phyloP scores from a whole-genome alignment of 441 rosid genomes.

The Eutrema salsugineum region DNA sequence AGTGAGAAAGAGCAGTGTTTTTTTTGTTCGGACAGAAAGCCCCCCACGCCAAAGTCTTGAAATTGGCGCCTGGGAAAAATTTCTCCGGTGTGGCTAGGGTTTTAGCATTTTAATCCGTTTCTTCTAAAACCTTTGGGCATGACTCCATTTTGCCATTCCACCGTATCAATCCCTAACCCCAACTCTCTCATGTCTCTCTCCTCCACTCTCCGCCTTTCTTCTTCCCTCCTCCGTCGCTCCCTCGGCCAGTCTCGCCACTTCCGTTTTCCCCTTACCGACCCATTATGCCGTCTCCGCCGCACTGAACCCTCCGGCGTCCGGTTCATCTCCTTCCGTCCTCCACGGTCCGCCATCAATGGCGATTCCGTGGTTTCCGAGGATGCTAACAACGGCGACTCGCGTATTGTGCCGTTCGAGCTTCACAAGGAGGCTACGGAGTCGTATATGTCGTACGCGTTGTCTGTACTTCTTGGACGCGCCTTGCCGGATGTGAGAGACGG shows the following conservation, averaged over 20 bases:
- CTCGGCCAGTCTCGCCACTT: slow-evolving; percentile 20
- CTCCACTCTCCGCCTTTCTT: slow-evolving; percentile 62
- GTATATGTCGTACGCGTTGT: slow-evolving; percentile 87
- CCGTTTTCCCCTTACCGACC: slow-evolving; percentile 19
- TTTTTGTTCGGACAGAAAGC: slow-evolving; percentile 17
- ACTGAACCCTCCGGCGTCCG: slow-evolving; percentile 30
- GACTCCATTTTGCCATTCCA: slow-evolving; percentile 29
- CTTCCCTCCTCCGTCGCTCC: slow-evolving; percentile 39
- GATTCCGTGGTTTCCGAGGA: slow-evolving; percentile 36
- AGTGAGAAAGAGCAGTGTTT: background rate
- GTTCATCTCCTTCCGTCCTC: slow-evolving; percentile 31
- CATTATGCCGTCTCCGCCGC: slow-evolving; percentile 31
- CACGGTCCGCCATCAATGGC: slow-evolving; percentile 39
- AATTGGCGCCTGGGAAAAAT: slow-evolving; percentile 39
- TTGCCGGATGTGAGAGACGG: slow-evolving; percentile 94
- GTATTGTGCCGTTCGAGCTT: slow-evolving; percentile 69
- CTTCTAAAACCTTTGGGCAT: slow-evolving; percentile 30
- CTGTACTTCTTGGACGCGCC: slow-evolving; percentile 92
- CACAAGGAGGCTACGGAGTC: slow-evolving; percentile 91
- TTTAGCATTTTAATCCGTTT: slow-evolving; percentile 19
- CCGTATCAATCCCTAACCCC: slow-evolving; percentile 21
- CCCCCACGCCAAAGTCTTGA: slow-evolving; percentile 22
- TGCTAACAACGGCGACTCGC: slow-evolving; percentile 33
- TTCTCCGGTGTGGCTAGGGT: slow-evolving; percentile 29
- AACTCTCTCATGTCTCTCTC: slow-evolving; percentile 54